Conservation (phyloP, 345 rosid species). For the Populus tremula region DNA sequence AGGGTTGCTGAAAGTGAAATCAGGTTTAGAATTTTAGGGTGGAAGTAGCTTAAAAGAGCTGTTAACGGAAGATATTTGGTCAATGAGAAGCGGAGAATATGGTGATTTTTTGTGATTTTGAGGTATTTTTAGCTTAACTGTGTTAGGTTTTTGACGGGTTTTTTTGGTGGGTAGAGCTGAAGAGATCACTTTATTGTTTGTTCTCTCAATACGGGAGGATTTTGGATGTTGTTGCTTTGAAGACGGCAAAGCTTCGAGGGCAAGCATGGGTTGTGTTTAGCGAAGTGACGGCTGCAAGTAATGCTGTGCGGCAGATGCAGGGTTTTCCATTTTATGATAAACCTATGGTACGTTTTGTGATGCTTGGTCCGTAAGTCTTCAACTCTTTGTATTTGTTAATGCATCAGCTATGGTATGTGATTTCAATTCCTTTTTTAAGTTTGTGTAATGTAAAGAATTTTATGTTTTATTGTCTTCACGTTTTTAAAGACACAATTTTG, state of each 20-base stretch:
- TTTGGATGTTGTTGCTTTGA: constrained; percentile 94
- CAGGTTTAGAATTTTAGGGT: background rate
- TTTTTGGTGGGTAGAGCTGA: constrained; percentile 60
- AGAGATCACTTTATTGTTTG: constrained; percentile 85
- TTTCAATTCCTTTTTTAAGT: background rate
- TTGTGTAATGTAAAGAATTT: background rate
- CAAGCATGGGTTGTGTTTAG: constrained; percentile 96
- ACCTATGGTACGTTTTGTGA: constrained; percentile 68
- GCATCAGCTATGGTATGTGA: background rate
- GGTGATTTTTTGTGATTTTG: background rate
- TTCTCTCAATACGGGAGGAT: constrained; percentile 98
- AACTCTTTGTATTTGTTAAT: background rate
- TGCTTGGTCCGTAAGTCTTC: background rate
- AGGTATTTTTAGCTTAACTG: background rate
- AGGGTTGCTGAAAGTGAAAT: background rate
- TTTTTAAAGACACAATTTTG: background rate
- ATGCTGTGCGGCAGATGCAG: constrained; percentile 95
- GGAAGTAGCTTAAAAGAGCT: background rate
- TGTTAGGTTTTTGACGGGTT: background rate
- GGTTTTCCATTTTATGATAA: constrained; percentile 94
- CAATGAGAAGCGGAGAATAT: background rate
- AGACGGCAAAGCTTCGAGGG: constrained; percentile 91
- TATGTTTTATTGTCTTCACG: background rate
- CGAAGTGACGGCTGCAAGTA: constrained; percentile 90
- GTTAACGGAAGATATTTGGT: background rate